Conservation (phyloP, 2,329 filamentous ascomycete species). For the Aureobasidium vineae region DNA sequence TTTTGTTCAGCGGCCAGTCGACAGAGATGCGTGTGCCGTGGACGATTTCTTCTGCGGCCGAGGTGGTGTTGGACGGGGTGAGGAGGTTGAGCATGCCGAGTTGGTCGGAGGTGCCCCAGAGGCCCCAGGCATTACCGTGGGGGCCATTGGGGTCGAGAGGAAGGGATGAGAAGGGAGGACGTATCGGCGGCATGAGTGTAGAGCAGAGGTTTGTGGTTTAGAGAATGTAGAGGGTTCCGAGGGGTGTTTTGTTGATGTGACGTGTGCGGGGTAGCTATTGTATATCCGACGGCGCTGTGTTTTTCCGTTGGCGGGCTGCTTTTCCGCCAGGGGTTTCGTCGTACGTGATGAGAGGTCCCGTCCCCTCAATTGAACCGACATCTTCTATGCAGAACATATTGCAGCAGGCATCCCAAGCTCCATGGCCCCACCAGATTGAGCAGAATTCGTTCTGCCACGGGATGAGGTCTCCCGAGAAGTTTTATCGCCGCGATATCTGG, state of each 20-base stretch:
- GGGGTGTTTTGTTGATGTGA: not conserved
- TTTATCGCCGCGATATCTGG: not conserved
- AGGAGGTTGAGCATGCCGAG: slow-evolving; percentile 28
- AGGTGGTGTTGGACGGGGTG: slow-evolving; percentile 47
- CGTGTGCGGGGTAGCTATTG: not conserved
- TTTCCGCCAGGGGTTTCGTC: not conserved
- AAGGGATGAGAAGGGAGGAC: slow-evolving; percentile 33
- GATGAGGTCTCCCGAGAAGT: not conserved
- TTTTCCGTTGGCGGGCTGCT: not conserved
- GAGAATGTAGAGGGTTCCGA: not conserved
- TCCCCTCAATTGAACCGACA: not conserved
- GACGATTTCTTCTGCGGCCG: slow-evolving; percentile 53
- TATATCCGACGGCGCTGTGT: not conserved
- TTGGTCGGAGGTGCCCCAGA: slow-evolving; percentile 19
- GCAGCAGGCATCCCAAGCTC: not conserved
- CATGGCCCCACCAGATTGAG: not conserved
- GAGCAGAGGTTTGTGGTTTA: not conserved
- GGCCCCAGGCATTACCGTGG: slow-evolving; percentile 43
- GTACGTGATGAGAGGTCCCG: no score
- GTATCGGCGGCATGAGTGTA: not conserved
- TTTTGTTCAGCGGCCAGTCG: slow-evolving; percentile 54
- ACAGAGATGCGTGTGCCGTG: slow-evolving; percentile 57
- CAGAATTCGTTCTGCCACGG: not conserved
- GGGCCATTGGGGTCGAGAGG: slow-evolving; percentile 52
- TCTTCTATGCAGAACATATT: not conserved